Evolutionary conservation across 768 basidiomycete species (phyloP).

Genomic region (Cantharellus cinnabarinus): DNA sequence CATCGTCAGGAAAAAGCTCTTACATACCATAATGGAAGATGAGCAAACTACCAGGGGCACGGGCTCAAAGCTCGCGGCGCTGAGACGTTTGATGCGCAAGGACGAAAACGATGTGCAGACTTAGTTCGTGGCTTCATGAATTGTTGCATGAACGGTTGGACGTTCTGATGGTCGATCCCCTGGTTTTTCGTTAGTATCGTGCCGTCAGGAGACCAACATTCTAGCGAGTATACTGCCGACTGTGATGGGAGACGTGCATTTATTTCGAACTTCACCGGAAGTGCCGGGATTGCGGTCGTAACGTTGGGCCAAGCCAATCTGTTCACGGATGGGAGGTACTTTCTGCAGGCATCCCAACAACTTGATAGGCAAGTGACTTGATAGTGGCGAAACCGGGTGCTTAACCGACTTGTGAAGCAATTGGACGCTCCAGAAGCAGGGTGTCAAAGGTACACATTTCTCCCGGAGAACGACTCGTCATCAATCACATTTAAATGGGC

Average conservation of each 20-base stretch:
- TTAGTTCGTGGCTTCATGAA: conserved; percentile 16
- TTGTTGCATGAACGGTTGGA: background rate
- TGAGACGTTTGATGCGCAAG: conserved; percentile 52
- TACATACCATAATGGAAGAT: background rate
- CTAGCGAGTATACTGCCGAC: conserved; percentile 70
- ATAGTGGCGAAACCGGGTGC: too few relatives aligned
- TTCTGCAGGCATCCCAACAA: conserved; percentile 78
- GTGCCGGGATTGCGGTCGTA: conserved; percentile 67
- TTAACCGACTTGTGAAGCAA: conserved; percentile 28
- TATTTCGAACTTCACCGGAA: conserved; percentile 88
- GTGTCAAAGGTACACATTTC: conserved; percentile 38
- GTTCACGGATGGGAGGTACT: conserved; percentile 94
- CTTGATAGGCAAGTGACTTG: conserved; percentile 42
- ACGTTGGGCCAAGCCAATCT: conserved; percentile 51
- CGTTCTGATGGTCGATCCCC: background rate
- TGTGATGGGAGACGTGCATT: conserved; percentile 71
- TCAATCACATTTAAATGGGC: conserved; percentile 7
- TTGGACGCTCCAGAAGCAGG: conserved; percentile 89
- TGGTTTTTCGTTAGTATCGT: conserved; percentile 30
- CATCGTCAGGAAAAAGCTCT: too few relatives aligned
- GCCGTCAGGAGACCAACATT: conserved; percentile 85
- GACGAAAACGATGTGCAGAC: conserved; percentile 38
- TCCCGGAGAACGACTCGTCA: too few relatives aligned
- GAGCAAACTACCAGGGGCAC: conserved; percentile 22
- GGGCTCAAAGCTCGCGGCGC: conserved; percentile 33